Base-by-base conservation (phyloP, 352 stramenopile species). In the Pythium myriotylum region DNA sequence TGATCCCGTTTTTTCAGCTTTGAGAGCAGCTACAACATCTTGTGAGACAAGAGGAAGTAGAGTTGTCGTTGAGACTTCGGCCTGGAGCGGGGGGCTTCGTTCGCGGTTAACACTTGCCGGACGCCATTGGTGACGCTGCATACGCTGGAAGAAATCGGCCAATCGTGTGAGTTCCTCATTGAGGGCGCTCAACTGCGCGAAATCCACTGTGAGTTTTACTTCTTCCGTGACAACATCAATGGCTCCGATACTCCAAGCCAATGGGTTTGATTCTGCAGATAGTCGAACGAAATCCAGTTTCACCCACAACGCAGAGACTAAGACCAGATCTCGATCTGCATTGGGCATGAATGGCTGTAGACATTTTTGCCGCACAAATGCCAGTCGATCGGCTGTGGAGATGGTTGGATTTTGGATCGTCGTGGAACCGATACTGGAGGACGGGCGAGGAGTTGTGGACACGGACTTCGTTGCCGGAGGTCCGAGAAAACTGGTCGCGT, bases 211-310 rank as follows among this genome's bases (percentile, higher is more conserved):
- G 29, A 91, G 16, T 49, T 79, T 64, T 46, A 88, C 73, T 16
- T 69, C 66, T 26, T 89, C 82, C 1, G 79, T 89, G 23, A 77
- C 79, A 7, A 91, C 33, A 37, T 91, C 82, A 20, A 87, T 14
- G 24, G 82, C 78, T 35, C 49, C 56, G 20, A 91, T 35, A 1
- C n/a, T 39, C 52, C 46, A 72, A 12, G 26, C 24, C 1, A 22
- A 51, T 1, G 26, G 40, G 23, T 39, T 45, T 19, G 39, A 23
- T 16, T 24, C 24, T 4, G 41, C 35, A 10, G 39, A 39, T 5
- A 10, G 5, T 35, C 68, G 71, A 17, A 70, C 58, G 9, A 91
- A 68, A 45, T 91, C 84, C 6, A 89, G 57, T 29, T 91, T 90
- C 49, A 88, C 24, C 79, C 83, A 89, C 16, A 91, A 48, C 19